phyloP scores from a whole-genome alignment of 1,284 basidiomycete genomes.

The Puccinia brachypodii region DNA sequence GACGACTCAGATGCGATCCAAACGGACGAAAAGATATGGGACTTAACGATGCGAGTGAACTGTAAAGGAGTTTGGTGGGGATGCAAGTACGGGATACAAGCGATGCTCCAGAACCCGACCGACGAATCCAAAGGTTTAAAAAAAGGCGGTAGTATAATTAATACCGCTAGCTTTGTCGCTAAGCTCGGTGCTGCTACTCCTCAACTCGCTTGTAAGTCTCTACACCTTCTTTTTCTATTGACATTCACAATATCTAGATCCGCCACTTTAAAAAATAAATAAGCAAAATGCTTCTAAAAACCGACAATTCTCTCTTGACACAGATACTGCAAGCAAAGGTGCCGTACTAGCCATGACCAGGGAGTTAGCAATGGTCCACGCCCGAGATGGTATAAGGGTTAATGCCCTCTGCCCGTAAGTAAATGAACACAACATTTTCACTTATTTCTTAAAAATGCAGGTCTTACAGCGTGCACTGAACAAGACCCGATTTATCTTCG shows the following conservation, averaged over 20 bases:
- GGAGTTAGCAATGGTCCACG: slow-evolving; percentile 95
- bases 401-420: slow-evolving; percentile 93
- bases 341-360: slow-evolving; percentile 97
- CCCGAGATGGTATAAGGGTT: slow-evolving; percentile 88
- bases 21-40: slow-evolving; percentile 92
- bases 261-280: neutral
- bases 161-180: slow-evolving; percentile 93
- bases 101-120: slow-evolving; percentile 86
- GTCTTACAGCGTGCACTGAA: slow-evolving; percentile 9
- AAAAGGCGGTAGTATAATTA: slow-evolving; percentile 89
- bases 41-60: slow-evolving; percentile 67
- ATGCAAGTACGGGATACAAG: slow-evolving; percentile 91
- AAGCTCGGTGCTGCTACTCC: slow-evolving; percentile 91
- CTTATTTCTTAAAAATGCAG: neutral
- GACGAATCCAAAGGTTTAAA: slow-evolving; percentile 77
- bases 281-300: too few relatives aligned
- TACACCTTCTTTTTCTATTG: neutral
- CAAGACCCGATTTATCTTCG: neutral
- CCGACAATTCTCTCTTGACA: slow-evolving; percentile 73
- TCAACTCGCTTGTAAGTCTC: slow-evolving; percentile 84
- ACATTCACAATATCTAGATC: too few relatives aligned
- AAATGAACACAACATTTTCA: neutral
- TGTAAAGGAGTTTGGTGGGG: slow-evolving; percentile 99
- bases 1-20: slow-evolving; percentile 89
- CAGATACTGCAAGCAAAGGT: slow-evolving; percentile 66